Evolutionary conservation across 371 early-diverging fungal genomes (phyloP).

Genomic region (Syncephalastrum sp.): DNA sequence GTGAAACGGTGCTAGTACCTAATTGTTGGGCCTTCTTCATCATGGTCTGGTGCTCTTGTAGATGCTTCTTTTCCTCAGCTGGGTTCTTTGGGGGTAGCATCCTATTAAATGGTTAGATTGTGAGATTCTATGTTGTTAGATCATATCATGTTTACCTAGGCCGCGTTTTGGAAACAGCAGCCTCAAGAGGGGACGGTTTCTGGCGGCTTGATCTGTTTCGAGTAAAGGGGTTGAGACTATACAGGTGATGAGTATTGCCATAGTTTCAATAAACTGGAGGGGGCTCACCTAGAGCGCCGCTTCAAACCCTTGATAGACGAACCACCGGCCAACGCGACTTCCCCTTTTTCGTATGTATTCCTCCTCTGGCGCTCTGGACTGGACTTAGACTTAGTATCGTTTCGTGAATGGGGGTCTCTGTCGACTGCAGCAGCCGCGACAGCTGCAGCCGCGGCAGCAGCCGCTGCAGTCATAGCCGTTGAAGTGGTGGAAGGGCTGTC

Average conservation of each 20-base stretch:
- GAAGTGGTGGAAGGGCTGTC: constrained; percentile 23
- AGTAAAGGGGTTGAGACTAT: constrained; percentile 40
- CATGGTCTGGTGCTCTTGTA: constrained; percentile 49
- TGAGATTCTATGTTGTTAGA: background rate
- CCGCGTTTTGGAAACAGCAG: constrained; percentile 48
- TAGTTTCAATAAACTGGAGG: background rate
- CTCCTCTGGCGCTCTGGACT: constrained; percentile 6
- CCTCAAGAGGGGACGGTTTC: constrained; percentile 45
- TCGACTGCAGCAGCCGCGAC: constrained; percentile 14
- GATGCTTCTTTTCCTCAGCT: constrained; percentile 48
- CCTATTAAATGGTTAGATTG: constrained; percentile 12
- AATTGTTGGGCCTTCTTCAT: constrained; percentile 48
- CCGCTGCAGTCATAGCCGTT: constrained; percentile 15
- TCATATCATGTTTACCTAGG: constrained; percentile 32
- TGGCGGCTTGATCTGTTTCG: constrained; percentile 25
- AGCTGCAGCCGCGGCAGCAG: constrained; percentile 19
- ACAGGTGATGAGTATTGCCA: background rate
- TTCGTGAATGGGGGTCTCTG: constrained; percentile 4
- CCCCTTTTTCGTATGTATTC: constrained; percentile 39
- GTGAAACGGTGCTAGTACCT: constrained; percentile 9
- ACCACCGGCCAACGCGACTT: constrained; percentile 43
- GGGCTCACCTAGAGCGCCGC: constrained; percentile 30
- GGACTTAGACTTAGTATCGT: background rate
- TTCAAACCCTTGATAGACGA: constrained; percentile 28
- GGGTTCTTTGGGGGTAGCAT: constrained; percentile 53